Conservation (phyloP, 1,139 yeast species). For the Yamadazyma siamensis region DNA sequence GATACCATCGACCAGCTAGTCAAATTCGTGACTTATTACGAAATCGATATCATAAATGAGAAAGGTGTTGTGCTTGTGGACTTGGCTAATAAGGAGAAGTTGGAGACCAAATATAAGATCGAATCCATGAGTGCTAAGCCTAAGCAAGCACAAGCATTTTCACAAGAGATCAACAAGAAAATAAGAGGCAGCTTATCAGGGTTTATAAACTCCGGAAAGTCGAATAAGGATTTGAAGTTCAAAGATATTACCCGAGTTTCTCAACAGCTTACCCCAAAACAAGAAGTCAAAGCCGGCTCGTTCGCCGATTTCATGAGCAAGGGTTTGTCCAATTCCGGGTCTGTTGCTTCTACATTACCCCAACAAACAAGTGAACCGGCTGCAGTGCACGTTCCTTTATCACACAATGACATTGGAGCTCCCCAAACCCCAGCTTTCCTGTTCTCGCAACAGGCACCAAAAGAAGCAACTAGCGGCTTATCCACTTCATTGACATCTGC, state of each 20-base stretch:
- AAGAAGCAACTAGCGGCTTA: not conserved
- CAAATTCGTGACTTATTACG: conserved; percentile 63
- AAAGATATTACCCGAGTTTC: conserved; percentile 1
- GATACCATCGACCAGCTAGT: conserved; percentile 52
- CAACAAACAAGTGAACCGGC: not conserved
- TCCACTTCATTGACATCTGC: not conserved
- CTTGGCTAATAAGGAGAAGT: conserved; percentile 48
- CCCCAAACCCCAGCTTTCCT: not conserved
- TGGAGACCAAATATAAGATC: conserved; percentile 41
- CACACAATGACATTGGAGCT: conserved; percentile 1
- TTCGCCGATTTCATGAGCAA: conserved; percentile 15
- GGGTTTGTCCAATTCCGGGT: conserved; percentile 1
- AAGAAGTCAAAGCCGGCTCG: conserved; percentile 14
- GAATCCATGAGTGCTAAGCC: conserved; percentile 43
- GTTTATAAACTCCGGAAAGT: conserved; percentile 38
- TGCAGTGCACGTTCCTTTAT: not conserved
- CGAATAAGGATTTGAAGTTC: conserved; percentile 24
- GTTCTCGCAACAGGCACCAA: not conserved
- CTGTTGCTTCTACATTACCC: too few relatives aligned
- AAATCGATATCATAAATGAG: conserved; percentile 45
- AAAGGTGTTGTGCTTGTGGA: conserved; percentile 42
- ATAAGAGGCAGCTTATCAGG: conserved; percentile 24
- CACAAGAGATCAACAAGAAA: conserved; percentile 50
- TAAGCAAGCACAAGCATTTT: conserved; percentile 55
- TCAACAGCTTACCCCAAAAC: not conserved